These are phyloP conservation scores for Pseudoneurospora amorphoporcata DNA, from an alignment of 495 filamentous ascomycete genomes.

Conservation along the genomic window DNA sequence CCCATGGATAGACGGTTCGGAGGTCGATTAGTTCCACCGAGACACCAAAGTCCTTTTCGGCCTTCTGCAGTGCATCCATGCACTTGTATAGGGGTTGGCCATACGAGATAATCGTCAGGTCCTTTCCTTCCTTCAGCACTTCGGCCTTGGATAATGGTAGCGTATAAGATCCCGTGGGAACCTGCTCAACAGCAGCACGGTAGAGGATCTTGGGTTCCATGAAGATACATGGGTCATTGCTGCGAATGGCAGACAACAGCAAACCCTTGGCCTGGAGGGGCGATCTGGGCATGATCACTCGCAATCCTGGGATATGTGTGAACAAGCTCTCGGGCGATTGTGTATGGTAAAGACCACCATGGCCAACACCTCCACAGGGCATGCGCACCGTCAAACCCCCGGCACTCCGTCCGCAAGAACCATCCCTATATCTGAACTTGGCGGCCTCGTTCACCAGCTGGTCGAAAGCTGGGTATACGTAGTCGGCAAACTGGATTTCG, in stretches of 20 bases:
- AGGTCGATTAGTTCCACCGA: conserved; percentile 85
- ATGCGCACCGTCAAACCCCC: conserved; percentile 86
- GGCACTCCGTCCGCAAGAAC: conserved; percentile 51
- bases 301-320: conserved; percentile 80
- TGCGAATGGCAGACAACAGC: conserved; percentile 67
- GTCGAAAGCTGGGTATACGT: conserved; percentile 93
- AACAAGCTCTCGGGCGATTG: conserved; percentile 92
- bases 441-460: conserved; percentile 96
- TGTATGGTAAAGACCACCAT: conserved; percentile 90
- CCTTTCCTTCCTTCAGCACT: conserved; percentile 69
- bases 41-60: conserved; percentile 72
- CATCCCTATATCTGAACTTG: conserved; percentile 84
- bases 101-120: conserved; percentile 84
- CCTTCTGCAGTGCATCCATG: conserved; percentile 64
- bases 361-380: conserved; percentile 92
- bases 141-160: conserved; percentile 86
- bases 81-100: conserved; percentile 89
- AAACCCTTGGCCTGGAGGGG: conserved; percentile 90
- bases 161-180: conserved; percentile 71
- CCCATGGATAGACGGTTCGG: conserved; percentile 91
- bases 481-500: conserved; percentile 97
- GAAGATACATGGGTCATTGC: conserved; percentile 86
- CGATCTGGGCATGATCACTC: conserved; percentile 82
- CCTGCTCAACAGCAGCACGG: conserved; percentile 89
- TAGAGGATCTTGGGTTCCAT: conserved; percentile 97